phyloP scores from a whole-genome alignment of 345 rosid genomes.

The Schrenkiella parvula region DNA sequence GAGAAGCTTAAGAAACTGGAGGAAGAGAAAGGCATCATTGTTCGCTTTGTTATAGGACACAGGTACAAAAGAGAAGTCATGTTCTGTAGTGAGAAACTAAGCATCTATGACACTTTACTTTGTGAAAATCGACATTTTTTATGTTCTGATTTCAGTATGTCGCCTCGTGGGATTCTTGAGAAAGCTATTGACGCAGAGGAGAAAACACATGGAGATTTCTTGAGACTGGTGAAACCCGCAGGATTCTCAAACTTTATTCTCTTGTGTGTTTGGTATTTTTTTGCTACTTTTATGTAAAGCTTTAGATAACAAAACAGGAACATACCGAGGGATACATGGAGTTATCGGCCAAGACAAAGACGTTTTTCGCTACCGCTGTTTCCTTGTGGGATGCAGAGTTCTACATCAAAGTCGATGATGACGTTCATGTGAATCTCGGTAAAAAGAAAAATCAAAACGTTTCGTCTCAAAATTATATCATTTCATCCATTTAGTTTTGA shows the following conservation, averaged over 20 bases:
- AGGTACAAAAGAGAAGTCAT: slow-evolving; percentile 42
- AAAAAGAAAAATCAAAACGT: not conserved
- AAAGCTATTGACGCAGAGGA: slow-evolving; percentile 76
- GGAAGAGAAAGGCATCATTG: slow-evolving; percentile 72
- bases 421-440: slow-evolving; percentile 91
- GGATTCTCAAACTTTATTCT: not conserved
- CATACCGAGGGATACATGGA: slow-evolving; percentile 79
- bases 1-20: slow-evolving; percentile 62
- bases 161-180: slow-evolving; percentile 67
- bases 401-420: slow-evolving; percentile 95
- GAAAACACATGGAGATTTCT: slow-evolving; percentile 59
- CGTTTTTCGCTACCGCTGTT: slow-evolving; percentile 70
- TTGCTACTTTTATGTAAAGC: not conserved
- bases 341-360: slow-evolving; percentile 84
- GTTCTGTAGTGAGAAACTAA: not conserved
- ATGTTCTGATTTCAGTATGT: slow-evolving; percentile 12
- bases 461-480: not conserved
- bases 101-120: not conserved
- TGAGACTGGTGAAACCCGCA: slow-evolving; percentile 64
- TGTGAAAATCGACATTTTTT: not conserved
- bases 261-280: not conserved
- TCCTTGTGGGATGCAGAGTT: slow-evolving; percentile 86
- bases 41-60: slow-evolving; percentile 89
- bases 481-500: not conserved
- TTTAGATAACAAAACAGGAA: slow-evolving; percentile 42